phyloP scores from a whole-genome alignment of 176 grass and related monocot species.

The Calamus simplicifolius region DNA sequence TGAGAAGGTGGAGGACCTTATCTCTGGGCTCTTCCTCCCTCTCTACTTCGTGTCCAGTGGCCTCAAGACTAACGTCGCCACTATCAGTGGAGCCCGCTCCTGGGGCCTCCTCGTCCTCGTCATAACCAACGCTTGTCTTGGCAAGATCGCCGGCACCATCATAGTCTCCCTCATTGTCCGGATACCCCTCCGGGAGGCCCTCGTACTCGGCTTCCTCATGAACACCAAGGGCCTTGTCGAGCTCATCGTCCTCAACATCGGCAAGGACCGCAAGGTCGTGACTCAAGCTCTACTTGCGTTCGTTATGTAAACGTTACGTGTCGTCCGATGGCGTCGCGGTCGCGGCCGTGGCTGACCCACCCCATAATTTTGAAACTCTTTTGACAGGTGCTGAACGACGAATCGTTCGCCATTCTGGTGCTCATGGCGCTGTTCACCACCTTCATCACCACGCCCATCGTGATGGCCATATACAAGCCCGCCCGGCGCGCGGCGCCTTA shows the following conservation, averaged over 20 bases:
- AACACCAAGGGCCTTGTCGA: conserved; percentile 16
- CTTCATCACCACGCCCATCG: conserved; percentile 11
- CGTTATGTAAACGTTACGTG: too few species aligned
- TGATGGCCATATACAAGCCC: conserved; percentile 2
- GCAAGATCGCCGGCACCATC: conserved; percentile 5
- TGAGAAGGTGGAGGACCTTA: conserved; percentile 8
- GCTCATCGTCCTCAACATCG: conserved; percentile 13
- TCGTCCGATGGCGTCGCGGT: too few species aligned
- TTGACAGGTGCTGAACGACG: conserved; percentile 1
- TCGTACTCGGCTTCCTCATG: conserved; percentile 8
- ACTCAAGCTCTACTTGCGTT: too few species aligned
- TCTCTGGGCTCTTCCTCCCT: neutral
- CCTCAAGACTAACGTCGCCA: conserved; percentile 12
- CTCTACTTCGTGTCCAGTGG: conserved; percentile 19
- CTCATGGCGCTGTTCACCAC: conserved; percentile 12
- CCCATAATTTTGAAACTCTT: too few species aligned
- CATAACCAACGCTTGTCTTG: neutral
- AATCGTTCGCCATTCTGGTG: conserved; percentile 4
- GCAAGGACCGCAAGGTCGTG: conserved; percentile 7
- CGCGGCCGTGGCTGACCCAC: too few species aligned
- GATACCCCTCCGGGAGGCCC: neutral
- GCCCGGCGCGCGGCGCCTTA: neutral
- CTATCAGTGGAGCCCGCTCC: neutral
- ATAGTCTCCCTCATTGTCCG: neutral
- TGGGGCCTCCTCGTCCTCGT: conserved; percentile 10